Evolutionary conservation across 228 moss, liverwort and hornwort genomes (phyloP).

Genomic region (Sphagnum fallax): DNA sequence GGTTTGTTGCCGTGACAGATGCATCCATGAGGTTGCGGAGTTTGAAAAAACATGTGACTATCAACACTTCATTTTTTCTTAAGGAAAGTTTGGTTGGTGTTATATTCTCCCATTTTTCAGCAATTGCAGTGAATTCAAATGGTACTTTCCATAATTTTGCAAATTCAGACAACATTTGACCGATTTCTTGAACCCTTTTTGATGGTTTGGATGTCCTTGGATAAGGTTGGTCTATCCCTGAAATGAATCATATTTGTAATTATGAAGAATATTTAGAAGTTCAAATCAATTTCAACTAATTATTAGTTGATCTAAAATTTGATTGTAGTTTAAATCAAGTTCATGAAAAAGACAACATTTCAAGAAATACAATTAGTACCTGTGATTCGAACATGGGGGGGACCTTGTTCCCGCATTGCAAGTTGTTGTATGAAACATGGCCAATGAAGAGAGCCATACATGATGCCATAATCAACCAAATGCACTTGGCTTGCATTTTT

Average conservation of each 20-base stretch:
- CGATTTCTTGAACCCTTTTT: conserved; percentile 69
- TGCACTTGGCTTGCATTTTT: conserved; percentile 50
- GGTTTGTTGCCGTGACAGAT: conserved; percentile 79
- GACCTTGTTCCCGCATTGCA: conserved; percentile 38
- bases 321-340: no score
- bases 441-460: conserved; percentile 75
- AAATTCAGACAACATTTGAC: conserved; percentile 46
- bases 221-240: conserved; percentile 74
- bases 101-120: conserved; percentile 85
- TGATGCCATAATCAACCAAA: conserved; percentile 74
- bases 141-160: conserved; percentile 55
- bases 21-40: conserved; percentile 77
- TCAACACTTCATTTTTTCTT: conserved; percentile 65
- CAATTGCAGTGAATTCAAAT: conserved; percentile 83
- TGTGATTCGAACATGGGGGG: conserved; percentile 75
- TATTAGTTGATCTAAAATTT: no score
- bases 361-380: conserved; percentile 12
- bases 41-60: conserved; percentile 69
- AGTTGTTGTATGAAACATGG: conserved; percentile 66
- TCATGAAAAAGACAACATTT: no score
- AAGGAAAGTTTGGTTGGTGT: conserved; percentile 57
- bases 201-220: conserved; percentile 78
- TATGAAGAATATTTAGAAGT: no score
- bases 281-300: no score
- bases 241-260: no score